These are phyloP conservation scores for Butyriboletus loyo DNA, from an alignment of 768 basidiomycete genomes.

Conservation along the genomic window DNA sequence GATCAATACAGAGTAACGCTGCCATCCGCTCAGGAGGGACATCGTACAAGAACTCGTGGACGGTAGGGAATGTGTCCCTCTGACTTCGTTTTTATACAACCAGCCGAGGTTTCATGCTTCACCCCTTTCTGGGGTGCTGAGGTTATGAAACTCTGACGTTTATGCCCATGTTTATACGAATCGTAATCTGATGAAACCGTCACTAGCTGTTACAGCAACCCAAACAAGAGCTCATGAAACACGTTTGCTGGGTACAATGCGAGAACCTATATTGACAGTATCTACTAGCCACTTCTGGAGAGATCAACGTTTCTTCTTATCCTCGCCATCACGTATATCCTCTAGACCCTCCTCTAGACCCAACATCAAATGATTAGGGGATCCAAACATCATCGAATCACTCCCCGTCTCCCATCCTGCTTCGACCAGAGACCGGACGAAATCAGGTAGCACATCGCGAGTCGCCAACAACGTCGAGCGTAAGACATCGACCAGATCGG, in stretches of 20 bases:
- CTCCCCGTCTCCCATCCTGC: constrained; percentile 39
- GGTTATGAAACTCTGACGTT: too few species aligned
- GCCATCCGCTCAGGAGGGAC: constrained; percentile 20
- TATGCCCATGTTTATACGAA: too few species aligned
- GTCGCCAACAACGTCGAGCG: constrained; percentile 10
- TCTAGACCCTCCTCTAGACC: constrained; percentile 1
- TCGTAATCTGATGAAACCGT: neutral
- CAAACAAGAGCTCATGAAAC: neutral
- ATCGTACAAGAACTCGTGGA: constrained; percentile 6
- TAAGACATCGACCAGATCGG: constrained; percentile 5
- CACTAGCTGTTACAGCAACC: neutral
- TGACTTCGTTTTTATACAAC: constrained; percentile 7
- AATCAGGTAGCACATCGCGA: constrained; percentile 14
- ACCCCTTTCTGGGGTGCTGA: neutral
- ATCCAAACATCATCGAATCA: constrained; percentile 32
- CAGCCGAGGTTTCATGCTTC: neutral
- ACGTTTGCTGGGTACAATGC: neutral
- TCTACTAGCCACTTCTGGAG: neutral
- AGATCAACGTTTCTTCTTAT: constrained; percentile 19
- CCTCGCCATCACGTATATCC: constrained; percentile 4
- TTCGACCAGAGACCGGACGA: constrained; percentile 15
- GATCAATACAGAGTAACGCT: constrained; percentile 65
- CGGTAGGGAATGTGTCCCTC: neutral
- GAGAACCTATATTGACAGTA: neutral
- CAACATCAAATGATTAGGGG: constrained; percentile 23